Conservation (phyloP, 208 protist species). For the Crithidia mellificae region DNA sequence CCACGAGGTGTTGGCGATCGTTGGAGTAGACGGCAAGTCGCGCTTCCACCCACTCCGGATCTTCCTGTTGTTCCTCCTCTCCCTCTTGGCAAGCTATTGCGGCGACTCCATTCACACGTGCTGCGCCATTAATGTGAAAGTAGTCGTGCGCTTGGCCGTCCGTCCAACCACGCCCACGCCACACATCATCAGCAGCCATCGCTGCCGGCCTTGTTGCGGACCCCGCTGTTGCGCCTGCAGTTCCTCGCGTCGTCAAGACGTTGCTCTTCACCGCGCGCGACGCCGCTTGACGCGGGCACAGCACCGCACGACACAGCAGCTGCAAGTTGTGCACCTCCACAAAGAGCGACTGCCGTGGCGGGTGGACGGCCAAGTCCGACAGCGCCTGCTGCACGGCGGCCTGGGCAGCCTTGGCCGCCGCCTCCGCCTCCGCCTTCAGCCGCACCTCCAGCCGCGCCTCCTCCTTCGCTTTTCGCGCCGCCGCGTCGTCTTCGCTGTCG, state of each 20-base stretch:
- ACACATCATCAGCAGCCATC: background rate
- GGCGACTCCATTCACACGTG: background rate
- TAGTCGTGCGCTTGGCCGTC: background rate
- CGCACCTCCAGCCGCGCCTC: background rate
- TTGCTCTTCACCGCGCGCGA: background rate
- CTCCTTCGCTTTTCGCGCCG: background rate
- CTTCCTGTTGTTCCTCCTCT: too few species aligned
- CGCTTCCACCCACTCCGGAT: slow-evolving; percentile 25
- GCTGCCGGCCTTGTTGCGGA: background rate
- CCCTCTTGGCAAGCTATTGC: too few species aligned
- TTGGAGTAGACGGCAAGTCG: slow-evolving; percentile 25
- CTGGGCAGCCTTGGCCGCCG: slow-evolving; percentile 16
- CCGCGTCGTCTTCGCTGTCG: background rate
- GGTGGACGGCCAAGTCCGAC: slow-evolving; percentile 17
- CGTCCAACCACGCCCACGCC: background rate
- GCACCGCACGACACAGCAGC: slow-evolving; percentile 10
- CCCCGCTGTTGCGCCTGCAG: too few species aligned
- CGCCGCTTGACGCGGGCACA: slow-evolving; percentile 4
- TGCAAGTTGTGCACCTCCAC: slow-evolving; percentile 19
- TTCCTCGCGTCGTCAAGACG: too few species aligned
- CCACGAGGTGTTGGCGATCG: slow-evolving; percentile 24
- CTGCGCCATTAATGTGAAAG: background rate
- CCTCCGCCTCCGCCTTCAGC: slow-evolving; percentile 7
- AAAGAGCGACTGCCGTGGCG: slow-evolving; percentile 31
- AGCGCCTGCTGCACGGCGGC: background rate